Evolutionary conservation across 371 early-diverging fungal species (phyloP), one percentile per base, ranked within the genome.

Genomic region (Catenaria anguillulae): DNA sequence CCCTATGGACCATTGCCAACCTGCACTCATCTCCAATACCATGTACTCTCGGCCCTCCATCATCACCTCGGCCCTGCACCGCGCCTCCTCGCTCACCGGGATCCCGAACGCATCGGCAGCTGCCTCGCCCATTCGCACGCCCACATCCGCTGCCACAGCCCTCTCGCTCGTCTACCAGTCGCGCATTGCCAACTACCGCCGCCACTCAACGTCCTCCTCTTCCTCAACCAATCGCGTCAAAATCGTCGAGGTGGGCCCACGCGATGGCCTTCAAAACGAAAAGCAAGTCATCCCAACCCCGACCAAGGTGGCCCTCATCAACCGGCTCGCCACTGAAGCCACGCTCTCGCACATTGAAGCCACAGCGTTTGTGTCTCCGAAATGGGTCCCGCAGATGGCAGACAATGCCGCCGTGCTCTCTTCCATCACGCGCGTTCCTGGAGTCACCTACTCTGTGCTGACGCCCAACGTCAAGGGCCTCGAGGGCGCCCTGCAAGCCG

Each of bases 181-280:
- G n/a, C n/a, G n/a, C n/a, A n/a, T n/a, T n/a, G n/a, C n/a, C n/a
- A n/a, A n/a, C n/a, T n/a, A n/a, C n/a, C n/a, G n/a, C n/a, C n/a
- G n/a, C n/a, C n/a, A n/a, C n/a, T n/a, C n/a, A n/a, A n/a, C n/a
- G n/a, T n/a, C n/a, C n/a, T n/a, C n/a, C n/a, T n/a, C n/a, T n/a
- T n/a, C n/a, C n/a, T n/a, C n/a, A n/a, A n/a, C n/a, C n/a, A n/a
- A n/a, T n/a, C 45, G 21, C 45, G 86, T 88, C 46, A 87, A 86
- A 67, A 81, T 89, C 63, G 92, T 93, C 37, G 93, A 92, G 68
- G 94, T 93, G 15, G 92, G 93, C 0, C 96, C 97, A 6, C 79
- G 97, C 29, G 97, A 97, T 71, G 97, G 97, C 45, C 77, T 97
- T n/a, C 96, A 97, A 71, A 94, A 95, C 66, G 97, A 95, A 73